A percentile compares a stretch with the other conserved stretches of the same genome.
phyloP scores from a whole-genome alignment of 2,329 filamentous ascomycete species.

The Talaromyces verruculosus region DNA sequence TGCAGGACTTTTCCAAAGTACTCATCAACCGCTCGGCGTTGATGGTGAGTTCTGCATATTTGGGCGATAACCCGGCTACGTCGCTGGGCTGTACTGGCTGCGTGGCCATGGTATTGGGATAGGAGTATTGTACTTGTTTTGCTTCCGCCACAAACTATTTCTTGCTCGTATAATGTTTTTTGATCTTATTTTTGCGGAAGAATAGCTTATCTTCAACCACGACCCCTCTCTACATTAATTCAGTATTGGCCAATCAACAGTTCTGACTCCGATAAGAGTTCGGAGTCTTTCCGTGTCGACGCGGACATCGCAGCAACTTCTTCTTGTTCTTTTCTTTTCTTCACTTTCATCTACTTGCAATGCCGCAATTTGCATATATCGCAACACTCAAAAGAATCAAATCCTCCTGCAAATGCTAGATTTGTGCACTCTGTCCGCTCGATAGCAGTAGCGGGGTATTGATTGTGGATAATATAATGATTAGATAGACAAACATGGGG shows the following conservation, averaged over 20 bases:
- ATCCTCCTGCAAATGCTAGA: neutral
- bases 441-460: neutral
- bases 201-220: neutral
- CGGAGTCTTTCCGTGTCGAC: neutral
- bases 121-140: neutral
- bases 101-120: neutral
- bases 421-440: neutral
- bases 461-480: neutral
- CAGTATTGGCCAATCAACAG: neutral
- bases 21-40: slow-evolving; percentile 9
- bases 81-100: neutral
- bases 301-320: neutral
- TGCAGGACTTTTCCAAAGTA: slow-evolving; percentile 9
- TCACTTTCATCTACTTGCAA: neutral
- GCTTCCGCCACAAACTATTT: neutral
- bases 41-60: slow-evolving; percentile 12
- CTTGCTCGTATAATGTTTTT: neutral
- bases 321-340: neutral
- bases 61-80: neutral
- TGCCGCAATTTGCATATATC: neutral
- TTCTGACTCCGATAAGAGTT: neutral
- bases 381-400: neutral
- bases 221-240: neutral
- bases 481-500: neutral
- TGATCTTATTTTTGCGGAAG: neutral